Conservation (phyloP, 1,284 basidiomycete genomes). For the Sanghuangporus baumii region DNA sequence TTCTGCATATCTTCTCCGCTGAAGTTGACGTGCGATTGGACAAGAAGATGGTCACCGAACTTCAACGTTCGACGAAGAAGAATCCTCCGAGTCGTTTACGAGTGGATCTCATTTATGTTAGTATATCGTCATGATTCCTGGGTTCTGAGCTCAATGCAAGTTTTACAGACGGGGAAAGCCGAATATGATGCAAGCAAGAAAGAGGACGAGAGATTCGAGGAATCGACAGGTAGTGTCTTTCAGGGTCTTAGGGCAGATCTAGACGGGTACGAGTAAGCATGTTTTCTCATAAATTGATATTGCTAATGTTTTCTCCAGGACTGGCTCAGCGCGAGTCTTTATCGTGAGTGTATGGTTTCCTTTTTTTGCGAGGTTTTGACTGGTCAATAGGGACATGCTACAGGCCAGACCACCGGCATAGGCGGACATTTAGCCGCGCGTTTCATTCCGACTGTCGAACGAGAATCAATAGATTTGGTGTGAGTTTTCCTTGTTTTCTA, state of each 20-base stretch:
- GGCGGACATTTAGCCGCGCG: conserved; percentile 88
- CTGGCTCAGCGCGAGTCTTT: conserved; percentile 66
- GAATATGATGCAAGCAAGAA: conserved; percentile 77
- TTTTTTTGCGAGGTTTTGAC: not conserved
- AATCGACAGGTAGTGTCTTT: conserved; percentile 73
- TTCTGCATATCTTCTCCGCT: conserved; percentile 80
- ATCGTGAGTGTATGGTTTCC: conserved; percentile 45
- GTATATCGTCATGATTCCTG: conserved; percentile 23
- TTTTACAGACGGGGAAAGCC: conserved; percentile 75
- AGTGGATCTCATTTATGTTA: conserved; percentile 83
- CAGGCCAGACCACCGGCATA: conserved; percentile 90
- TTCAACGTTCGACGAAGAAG: conserved; percentile 94
- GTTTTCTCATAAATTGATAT: not conserved
- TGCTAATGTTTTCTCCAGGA: conserved; percentile 32
- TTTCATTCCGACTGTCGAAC: conserved; percentile 96
- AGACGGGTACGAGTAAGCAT: conserved; percentile 47
- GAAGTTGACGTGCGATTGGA: conserved; percentile 73
- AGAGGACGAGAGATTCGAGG: conserved; percentile 55
- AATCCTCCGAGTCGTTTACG: conserved; percentile 77
- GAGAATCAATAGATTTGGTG: conserved; percentile 90
- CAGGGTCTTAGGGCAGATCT: conserved; percentile 81
- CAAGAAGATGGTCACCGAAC: conserved; percentile 68
- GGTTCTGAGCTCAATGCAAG: not conserved
- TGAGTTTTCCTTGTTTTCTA: conserved; percentile 35
- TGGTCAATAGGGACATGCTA: conserved; percentile 60